Evolutionary conservation across 768 basidiomycete genomes (phyloP), one percentile per base, ranked within the genome.

Genomic region (Crassisporium funariophilum): DNA sequence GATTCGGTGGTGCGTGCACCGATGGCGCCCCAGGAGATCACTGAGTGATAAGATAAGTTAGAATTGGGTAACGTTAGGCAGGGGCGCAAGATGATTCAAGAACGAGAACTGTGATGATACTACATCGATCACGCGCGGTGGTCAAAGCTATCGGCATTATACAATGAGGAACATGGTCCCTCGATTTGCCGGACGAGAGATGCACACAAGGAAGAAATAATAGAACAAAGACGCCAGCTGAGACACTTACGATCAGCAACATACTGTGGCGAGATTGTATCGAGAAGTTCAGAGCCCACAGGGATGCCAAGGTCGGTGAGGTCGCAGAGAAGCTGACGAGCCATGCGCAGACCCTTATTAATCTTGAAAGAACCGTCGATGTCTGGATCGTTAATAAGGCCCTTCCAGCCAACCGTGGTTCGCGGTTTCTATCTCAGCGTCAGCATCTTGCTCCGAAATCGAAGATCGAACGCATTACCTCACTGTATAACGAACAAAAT

Each of bases 331-430:
- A 99, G 79, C 59, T 94, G 83, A 33, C 97, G 81, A 0, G 90
- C 92, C 43, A 85, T 79, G 31, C 88, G 85, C 24, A 98, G 82
- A 35, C 95, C 95, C 71, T 95, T 95, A 83, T 98, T 99, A 66
- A 99, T 99, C 56, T 79, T 77, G 84, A 91, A 98, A 44, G 91
- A 87, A 44, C 91, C 91, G 61, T 98, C 90, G 62, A 98, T 89
- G 61, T 95, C 88, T 2, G 95, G 95, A 69, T 98, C 95, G 65
- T 92, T 92, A 64, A 88, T 89, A 59, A 91, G 77, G 29, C 95
- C 97, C 72, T 99, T 98, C 91, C 91, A 98, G 57, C 95, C 95
- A 38, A 98, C 94, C 2, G 94, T 98, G 21, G 95, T 98, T 47
- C 95, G 81, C 0, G 94, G 97, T 84, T 98, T 95, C 82, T 95